These are phyloP conservation scores for Medicago ruthenica DNA, from an alignment of 306 rosid species.

Conservation along the genomic window DNA sequence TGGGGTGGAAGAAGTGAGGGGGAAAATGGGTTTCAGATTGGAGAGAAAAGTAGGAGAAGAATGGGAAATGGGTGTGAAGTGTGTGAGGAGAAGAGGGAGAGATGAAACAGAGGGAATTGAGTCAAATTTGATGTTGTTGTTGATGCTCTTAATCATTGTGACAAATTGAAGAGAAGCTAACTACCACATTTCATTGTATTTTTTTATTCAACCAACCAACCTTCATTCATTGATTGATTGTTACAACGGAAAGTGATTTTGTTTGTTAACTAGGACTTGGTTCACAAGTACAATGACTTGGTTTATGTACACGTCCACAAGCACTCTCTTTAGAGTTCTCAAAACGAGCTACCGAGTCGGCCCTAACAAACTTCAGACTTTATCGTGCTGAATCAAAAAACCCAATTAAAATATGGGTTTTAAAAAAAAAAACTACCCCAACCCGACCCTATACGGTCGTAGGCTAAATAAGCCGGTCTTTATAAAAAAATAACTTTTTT, in stretches of 20 bases:
- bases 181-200: not conserved
- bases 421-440: too few species aligned
- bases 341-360: too few species aligned
- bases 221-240: not conserved
- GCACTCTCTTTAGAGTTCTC: too few species aligned
- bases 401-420: too few species aligned
- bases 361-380: too few species aligned
- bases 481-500: too few species aligned
- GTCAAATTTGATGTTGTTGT: conserved; percentile 18
- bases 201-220: not conserved
- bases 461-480: too few species aligned
- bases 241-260: not conserved
- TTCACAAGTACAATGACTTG: too few species aligned
- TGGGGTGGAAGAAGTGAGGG: not conserved
- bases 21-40: conserved; percentile 37
- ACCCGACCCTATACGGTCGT: too few species aligned
- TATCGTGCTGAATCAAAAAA: too few species aligned
- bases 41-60: conserved; percentile 13
- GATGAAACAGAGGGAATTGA: conserved; percentile 5
- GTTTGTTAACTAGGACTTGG: not conserved
- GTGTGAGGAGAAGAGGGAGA: conserved; percentile 31
- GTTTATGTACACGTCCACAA: too few species aligned
- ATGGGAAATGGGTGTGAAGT: conserved; percentile 20
- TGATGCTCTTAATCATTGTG: conserved; percentile 1
- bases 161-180: not conserved